A percentile compares a stretch with the other conserved stretches of the same genome.
These are phyloP conservation scores for Aspergillus haitiensis DNA, from an alignment of 495 filamentous ascomycete genomes.

Conservation along the genomic window DNA sequence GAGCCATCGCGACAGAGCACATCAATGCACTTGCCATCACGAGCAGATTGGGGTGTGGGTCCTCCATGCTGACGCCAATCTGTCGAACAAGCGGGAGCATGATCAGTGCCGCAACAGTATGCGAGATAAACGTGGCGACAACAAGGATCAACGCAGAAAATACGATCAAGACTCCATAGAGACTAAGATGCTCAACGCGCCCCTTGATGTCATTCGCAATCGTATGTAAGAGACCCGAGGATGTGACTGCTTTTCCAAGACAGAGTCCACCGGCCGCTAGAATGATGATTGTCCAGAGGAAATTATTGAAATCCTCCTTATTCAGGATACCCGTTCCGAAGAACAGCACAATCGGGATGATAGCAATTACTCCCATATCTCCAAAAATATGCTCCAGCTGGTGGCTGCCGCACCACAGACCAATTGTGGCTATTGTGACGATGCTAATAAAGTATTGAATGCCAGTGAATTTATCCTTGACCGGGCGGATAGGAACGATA, in stretches of 20 bases:
- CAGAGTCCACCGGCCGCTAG: constrained; percentile 91
- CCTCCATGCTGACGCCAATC: constrained; percentile 78
- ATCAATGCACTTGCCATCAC: constrained; percentile 81
- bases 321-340: constrained; percentile 97
- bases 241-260: constrained; percentile 91
- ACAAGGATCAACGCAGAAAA: constrained; percentile 85
- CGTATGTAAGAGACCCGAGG: constrained; percentile 87
- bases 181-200: constrained; percentile 70
- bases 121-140: constrained; percentile 96
- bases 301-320: constrained; percentile 99
- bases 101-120: constrained; percentile 95
- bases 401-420: constrained; percentile 88
- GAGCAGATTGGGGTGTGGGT: constrained; percentile 90
- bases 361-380: constrained; percentile 97
- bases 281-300: constrained; percentile 99
- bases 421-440: constrained; percentile 84
- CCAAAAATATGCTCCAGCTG: constrained; percentile 85
- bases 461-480: constrained; percentile 84
- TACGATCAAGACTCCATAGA: constrained; percentile 85
- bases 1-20: constrained; percentile 75
- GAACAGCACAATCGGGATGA: constrained; percentile 93
- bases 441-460: constrained; percentile 89
- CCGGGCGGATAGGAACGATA: constrained; percentile 87
- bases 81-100: constrained; percentile 86
- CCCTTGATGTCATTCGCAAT: constrained; percentile 74